phyloP scores from a whole-genome alignment of 208 protist species.

The Herpetomonas muscarum region DNA sequence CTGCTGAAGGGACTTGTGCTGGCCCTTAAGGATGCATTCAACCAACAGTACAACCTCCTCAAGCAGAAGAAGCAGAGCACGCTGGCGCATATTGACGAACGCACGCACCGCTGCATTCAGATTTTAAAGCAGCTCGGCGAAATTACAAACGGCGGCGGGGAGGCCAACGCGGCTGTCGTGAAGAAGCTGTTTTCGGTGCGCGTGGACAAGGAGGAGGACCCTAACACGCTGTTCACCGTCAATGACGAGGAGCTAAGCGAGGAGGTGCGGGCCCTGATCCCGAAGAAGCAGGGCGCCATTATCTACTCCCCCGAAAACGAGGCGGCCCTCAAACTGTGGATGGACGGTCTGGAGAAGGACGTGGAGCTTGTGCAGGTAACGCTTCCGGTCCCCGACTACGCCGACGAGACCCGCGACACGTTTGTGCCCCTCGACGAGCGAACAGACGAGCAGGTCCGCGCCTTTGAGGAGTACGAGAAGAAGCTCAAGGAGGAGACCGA shows the following conservation, averaged over 20 bases:
- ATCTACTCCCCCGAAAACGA: conserved; percentile 57
- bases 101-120: conserved; percentile 63
- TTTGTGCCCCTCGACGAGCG: conserved; percentile 79
- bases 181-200: conserved; percentile 35
- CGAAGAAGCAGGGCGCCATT: conserved; percentile 12
- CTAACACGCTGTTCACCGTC: conserved; percentile 60
- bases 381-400: conserved; percentile 63
- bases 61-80: conserved; percentile 54
- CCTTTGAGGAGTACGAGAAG: conserved; percentile 77
- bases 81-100: conserved; percentile 60
- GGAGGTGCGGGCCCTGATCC: conserved; percentile 45
- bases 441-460: conserved; percentile 73
- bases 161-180: neutral
- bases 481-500: conserved; percentile 69
- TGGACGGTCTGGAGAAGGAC: conserved; percentile 90
- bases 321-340: conserved; percentile 81
- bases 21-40: conserved; percentile 62
- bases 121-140: conserved; percentile 78
- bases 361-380: conserved; percentile 57
- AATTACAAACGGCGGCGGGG: neutral
- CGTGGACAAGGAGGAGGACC: conserved; percentile 64
- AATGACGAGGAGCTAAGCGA: conserved; percentile 70
- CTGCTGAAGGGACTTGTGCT: conserved; percentile 52
- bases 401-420: conserved; percentile 57
- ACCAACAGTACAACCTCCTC: conserved; percentile 48